Evolutionary conservation across 108 stramenopile species (phyloP).

Genomic region (Nitzschia sp.): DNA sequence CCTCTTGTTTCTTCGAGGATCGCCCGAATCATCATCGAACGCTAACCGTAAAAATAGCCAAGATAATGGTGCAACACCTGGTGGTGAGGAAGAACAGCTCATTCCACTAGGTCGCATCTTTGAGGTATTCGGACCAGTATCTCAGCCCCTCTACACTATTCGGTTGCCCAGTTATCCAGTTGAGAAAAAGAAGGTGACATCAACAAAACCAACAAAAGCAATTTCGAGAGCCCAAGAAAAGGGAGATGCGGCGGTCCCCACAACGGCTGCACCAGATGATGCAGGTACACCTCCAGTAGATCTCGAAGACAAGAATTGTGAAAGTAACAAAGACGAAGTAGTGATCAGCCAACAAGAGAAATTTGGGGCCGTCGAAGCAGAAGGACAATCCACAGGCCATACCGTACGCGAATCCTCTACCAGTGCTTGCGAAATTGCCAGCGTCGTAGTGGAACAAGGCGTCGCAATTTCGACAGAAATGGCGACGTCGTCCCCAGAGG

Average conservation of each 20-base stretch:
- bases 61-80: neutral
- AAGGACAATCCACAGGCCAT: no score
- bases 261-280: neutral
- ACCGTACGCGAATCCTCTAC: neutral
- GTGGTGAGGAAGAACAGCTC: neutral
- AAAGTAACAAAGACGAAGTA: no score
- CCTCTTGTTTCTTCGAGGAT: constrained; percentile 46
- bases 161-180: constrained; percentile 42
- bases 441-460: neutral
- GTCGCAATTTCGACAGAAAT: neutral
- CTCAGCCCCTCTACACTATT: constrained; percentile 80
- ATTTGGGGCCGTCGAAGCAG: no score
- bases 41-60: neutral
- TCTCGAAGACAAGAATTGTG: no score
- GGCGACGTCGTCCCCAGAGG: neutral
- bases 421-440: neutral
- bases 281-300: neutral
- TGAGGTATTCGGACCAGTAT: constrained; percentile 87
- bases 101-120: constrained; percentile 69
- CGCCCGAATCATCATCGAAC: neutral
- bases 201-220: constrained; percentile 3
- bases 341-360: neutral
- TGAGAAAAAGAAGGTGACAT: constrained; percentile 3
- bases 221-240: neutral
- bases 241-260: neutral